Evolutionary conservation across 805 yeast genomes (phyloP), one percentile per base, ranked within the genome.

Genomic region (Candida tammaniensis): DNA sequence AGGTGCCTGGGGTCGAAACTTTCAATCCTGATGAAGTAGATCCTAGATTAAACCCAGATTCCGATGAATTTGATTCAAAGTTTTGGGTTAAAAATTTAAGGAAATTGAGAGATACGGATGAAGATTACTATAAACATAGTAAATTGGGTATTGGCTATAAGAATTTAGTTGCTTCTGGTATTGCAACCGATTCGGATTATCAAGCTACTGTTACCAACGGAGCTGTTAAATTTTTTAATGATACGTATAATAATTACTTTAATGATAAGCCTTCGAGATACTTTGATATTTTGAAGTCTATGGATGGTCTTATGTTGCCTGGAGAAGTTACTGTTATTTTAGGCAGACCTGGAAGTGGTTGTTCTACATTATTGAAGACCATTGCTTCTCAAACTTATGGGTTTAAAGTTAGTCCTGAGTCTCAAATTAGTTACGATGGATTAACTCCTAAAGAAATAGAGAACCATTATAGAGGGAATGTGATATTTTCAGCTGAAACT

Each of bases 41-140:
- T 38, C 66, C 73, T 17, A 53, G 65, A 37, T 57, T 79, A 43
- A 76, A 79, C 49, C 86, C 86, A 0, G 57, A 60, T 15, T 61
- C 71, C 31, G 78, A 71, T 14, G 47, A 68, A 5, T 79, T 79
- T 49, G 69, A 70, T 40, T 62, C 80, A 33, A 71, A 68, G 44
- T 72, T 68, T 35, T 79, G 85, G 85, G 78, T 79, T 39, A 74
- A 74, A 51, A 79, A 79, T 46, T 55, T 76, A 58, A 63, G 78
- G 35, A 73, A 71, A 39, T 47, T 79, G 38, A 51, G 59, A 45
- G 63, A 63, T 19, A 48, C 64, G 3, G 81, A 80, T 44, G 74
- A 74, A 0, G 82, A 77, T n/a, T 74, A 73, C 54, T 79, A 72
- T 52, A 76, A 71, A 50, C 80, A 79, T 14, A 64, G 74, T 24